Evolutionary conservation across 2,329 filamentous ascomycete species (phyloP).

Genomic region (Juglanconis sp.): DNA sequence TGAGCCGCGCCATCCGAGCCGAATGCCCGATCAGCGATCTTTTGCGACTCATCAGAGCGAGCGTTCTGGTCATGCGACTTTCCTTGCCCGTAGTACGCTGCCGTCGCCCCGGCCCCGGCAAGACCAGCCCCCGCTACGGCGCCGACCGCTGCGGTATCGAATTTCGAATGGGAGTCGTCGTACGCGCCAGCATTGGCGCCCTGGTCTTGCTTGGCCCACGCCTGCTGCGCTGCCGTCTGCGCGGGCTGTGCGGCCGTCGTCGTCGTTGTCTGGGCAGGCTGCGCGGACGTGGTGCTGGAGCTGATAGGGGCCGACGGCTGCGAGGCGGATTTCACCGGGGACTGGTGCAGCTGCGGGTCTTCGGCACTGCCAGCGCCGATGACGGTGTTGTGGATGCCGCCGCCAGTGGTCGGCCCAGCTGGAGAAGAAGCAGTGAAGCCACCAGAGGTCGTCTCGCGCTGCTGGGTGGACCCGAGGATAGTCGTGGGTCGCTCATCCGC

Average conservation of each 20-base stretch:
- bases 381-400: conserved; percentile 15
- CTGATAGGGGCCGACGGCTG: background rate
- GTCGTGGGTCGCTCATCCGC: background rate
- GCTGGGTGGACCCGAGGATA: background rate
- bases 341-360: background rate
- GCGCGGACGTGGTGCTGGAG: background rate
- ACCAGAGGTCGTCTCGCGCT: conserved; percentile 1
- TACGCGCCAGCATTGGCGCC: background rate
- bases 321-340: background rate
- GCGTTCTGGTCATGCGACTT: conserved; percentile 8
- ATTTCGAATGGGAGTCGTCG: background rate
- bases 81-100: conserved; percentile 11
- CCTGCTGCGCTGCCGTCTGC: conserved; percentile 9
- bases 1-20: conserved; percentile 10
- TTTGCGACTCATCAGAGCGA: background rate
- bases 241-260: background rate
- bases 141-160: background rate
- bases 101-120: background rate
- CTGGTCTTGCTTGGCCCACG: background rate
- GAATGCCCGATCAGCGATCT: conserved; percentile 4
- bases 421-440: background rate
- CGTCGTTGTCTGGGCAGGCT: background rate
- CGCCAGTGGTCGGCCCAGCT: background rate
- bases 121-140: background rate
- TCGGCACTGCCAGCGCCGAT: conserved; percentile 10